Base-by-base conservation (phyloP, 2,329 filamentous ascomycete species). In the Penicillium sp. region DNA sequence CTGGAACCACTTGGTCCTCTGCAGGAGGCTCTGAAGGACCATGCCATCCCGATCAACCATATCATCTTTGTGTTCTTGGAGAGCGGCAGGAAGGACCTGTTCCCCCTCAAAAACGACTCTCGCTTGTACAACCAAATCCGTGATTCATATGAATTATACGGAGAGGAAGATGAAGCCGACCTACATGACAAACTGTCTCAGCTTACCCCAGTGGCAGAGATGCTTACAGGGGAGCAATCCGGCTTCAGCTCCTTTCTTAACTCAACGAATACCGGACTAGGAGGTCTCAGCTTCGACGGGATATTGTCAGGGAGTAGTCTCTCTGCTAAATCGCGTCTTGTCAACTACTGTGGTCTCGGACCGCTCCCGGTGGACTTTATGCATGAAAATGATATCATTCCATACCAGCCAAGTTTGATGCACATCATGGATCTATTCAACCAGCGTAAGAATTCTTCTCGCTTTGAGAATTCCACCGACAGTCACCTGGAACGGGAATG, bases 341-440 rank as follows among this genome's bases (percentile, higher is more conserved):
- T 64, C 25, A 68, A 68, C 43, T 67, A 70, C 53, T 71, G 68
- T 46, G 68, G 68, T 45, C 64, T 69, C 12, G 61, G 56, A 1
- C 67, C 68, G 5, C 54, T 71, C 19, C 62, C 68, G 4, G 62
- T 64, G 28, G 63, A 71, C 53, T 70, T 70, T 37, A 61, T 70
- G 58, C 60, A 65, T 19, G 68, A 71, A 49, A 59, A 59, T 31
- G 62, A 61, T 17, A 61, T 59, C 1, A 57, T 67, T 9, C 60
- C 68, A 30, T 71, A 71, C 51, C 68, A 71, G 56, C 68, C 68
- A 14, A 70, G 68, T 50, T 53, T 71, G 30, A 67, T 65, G 46
- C 68, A 70, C 36, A 65, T 71, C 14, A 30, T 71, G 37, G 59
- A 70, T 30, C 57, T 71, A 17, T 70, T 71, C 47, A 71, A 70